Base-by-base conservation (phyloP, 805 yeast species). In the Candida michaelii region DNA sequence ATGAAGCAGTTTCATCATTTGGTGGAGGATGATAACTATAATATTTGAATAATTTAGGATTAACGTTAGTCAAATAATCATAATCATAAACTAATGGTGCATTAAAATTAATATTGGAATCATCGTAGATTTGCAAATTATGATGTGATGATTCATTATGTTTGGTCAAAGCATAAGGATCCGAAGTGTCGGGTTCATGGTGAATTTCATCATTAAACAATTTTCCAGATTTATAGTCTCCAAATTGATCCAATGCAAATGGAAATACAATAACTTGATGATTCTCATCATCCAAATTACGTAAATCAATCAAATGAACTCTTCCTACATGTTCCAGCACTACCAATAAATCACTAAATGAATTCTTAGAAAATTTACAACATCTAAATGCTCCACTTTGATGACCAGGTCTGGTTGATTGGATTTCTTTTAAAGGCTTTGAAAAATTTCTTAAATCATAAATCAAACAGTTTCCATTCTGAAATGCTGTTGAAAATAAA, bases 301-400 rank as follows among this genome's bases (percentile, higher is more conserved):
- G 76, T 18, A 89, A 74, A 59, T 90, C 97, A 19, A 90, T 69
- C 43, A 89, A 69, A 63, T 90, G 98, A 3, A 90, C 85, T 41
- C 96, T 73, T 0, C 95, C 95, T 40, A 81, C 84, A 53, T 90
- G 96, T 59, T 90, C 97, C 41, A 85, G 76, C 2, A 90, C 72
- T 40, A 85, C 77, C 43, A 90, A 65, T 45, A 89, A 62, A 60
- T 90, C 96, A 52, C 84, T 90, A 12, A 84, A 69, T 3, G 87
- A 83, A 60, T 69, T 45, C 64, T 70, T 44, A 25, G 74, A 69
- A 33, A 74, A 65, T 50, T 71, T 69, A 50, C 73, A 66, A 46
- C 83, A 80, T 46, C 93, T 68, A 55, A 85, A 83, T 1, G 89
- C 86, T 3, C 91, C 90, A 36, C 57, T 75, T 46, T 62, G 69